Percentiles rank a stretch among this genome's conserved stretches.
Evolutionary conservation across 306 rosid genomes (phyloP).

Genomic region (Argentina anserina): DNA sequence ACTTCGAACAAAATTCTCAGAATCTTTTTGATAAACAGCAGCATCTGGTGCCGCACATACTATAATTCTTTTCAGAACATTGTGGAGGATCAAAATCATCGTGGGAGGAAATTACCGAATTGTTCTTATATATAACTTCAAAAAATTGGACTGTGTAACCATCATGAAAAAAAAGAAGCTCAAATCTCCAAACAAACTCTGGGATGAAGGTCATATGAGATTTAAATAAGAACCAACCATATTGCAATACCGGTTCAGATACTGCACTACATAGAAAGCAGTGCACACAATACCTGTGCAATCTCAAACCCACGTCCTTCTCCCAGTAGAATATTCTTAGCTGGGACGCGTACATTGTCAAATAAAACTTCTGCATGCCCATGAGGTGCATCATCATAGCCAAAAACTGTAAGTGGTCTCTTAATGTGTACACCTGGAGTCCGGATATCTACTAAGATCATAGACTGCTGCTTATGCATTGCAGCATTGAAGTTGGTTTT

Average conservation of each 20-base stretch:
- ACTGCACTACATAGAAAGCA: constrained; percentile 5
- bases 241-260: background rate
- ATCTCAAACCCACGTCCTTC: constrained; percentile 99
- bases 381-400: constrained; percentile 97
- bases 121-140: background rate
- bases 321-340: constrained; percentile 70
- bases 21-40: background rate
- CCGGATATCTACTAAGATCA: constrained; percentile 81
- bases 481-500: constrained; percentile 87
- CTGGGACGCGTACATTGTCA: constrained; percentile 76
- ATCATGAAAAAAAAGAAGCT: background rate
- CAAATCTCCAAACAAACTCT: background rate
- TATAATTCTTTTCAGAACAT: background rate
- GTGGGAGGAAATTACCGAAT: background rate
- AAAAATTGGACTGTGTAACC: background rate
- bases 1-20: background rate
- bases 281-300: constrained; percentile 63
- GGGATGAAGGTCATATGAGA: background rate
- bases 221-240: constrained; percentile 1
- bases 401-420: constrained; percentile 85
- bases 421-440: constrained; percentile 79
- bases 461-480: constrained; percentile 85
- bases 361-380: constrained; percentile 89
- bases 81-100: constrained; percentile 5
- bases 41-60: background rate